Percentiles rank a stretch among this genome's conserved stretches.
Conservation (phyloP, 257 asterid genomes). For the Osmanthus fragrans region DNA sequence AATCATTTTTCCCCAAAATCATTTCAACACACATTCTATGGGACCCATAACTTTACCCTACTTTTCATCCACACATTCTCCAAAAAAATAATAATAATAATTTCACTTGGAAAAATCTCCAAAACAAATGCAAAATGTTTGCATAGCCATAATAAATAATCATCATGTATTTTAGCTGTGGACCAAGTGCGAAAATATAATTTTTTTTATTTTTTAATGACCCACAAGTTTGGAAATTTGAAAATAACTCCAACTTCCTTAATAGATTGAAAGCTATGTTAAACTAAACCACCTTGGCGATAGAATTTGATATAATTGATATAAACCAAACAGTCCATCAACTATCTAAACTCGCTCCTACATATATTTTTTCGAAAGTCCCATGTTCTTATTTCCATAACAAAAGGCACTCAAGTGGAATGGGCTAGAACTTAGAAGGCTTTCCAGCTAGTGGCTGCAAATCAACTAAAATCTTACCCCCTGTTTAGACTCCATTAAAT, state of each 20-base stretch:
- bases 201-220: neutral
- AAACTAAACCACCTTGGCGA: neutral
- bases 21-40: too few species aligned
- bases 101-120: too few species aligned
- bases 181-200: neutral
- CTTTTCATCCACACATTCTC: too few species aligned
- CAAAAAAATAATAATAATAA: too few species aligned
- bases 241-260: neutral
- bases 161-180: neutral
- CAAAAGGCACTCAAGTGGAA: neutral
- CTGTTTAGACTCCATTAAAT: too few species aligned
- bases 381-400: neutral
- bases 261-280: neutral
- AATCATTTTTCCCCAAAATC: too few species aligned
- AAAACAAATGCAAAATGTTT: neutral
- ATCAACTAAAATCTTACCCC: neutral
- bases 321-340: neutral
- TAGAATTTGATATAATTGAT: neutral
- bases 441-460: neutral
- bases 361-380: neutral
- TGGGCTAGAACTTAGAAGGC: neutral
- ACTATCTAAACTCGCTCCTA: neutral
- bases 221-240: neutral
- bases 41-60: too few species aligned
- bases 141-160: neutral